A percentile compares a stretch with the other conserved stretches of the same genome.
These are phyloP conservation scores for Hanseniaspora hatyaiensis DNA, from an alignment of 805 yeast genomes.

Conservation along the genomic window DNA sequence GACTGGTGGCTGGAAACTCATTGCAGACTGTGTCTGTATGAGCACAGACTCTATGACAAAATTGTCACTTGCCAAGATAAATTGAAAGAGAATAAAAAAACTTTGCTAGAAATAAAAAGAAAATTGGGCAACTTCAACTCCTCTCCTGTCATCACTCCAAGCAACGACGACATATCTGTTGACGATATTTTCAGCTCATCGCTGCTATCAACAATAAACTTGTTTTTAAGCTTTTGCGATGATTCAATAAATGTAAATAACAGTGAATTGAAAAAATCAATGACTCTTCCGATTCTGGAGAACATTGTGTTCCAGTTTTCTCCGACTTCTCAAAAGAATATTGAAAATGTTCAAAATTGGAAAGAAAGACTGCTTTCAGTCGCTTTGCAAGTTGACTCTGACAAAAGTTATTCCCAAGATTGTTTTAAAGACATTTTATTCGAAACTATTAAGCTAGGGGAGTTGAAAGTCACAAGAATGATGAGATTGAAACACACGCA, in stretches of 20 bases:
- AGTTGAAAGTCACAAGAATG: slow-evolving; percentile 57
- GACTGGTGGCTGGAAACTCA: slow-evolving; percentile 95
- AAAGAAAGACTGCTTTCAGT: slow-evolving; percentile 23
- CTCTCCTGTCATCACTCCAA: slow-evolving; percentile 4
- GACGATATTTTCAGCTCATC: background rate
- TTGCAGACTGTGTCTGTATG: slow-evolving; percentile 73
- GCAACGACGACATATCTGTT: background rate
- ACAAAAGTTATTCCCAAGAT: slow-evolving; percentile 20
- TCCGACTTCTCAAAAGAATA: slow-evolving; percentile 50
- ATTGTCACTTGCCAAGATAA: slow-evolving; percentile 52
- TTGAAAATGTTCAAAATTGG: slow-evolving; percentile 33
- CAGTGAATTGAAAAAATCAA: slow-evolving; percentile 39
- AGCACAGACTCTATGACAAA: slow-evolving; percentile 69
- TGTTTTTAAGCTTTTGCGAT: slow-evolving; percentile 41
- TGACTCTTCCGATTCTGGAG: slow-evolving; percentile 20
- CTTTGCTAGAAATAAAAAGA: slow-evolving; percentile 35
- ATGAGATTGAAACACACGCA: slow-evolving; percentile 61
- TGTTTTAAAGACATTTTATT: slow-evolving; percentile 37
- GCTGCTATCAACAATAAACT: slow-evolving; percentile 13
- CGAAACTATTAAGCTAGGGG: slow-evolving; percentile 54
- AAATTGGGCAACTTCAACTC: slow-evolving; percentile 5
- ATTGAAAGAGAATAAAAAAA: slow-evolving; percentile 45
- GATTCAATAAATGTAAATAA: slow-evolving; percentile 64
- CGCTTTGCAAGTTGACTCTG: slow-evolving; percentile 23
- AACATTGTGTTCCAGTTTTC: slow-evolving; percentile 33